These are phyloP conservation scores for Kwoniella europaea DNA, from an alignment of 768 basidiomycete genomes.

Conservation along the genomic window DNA sequence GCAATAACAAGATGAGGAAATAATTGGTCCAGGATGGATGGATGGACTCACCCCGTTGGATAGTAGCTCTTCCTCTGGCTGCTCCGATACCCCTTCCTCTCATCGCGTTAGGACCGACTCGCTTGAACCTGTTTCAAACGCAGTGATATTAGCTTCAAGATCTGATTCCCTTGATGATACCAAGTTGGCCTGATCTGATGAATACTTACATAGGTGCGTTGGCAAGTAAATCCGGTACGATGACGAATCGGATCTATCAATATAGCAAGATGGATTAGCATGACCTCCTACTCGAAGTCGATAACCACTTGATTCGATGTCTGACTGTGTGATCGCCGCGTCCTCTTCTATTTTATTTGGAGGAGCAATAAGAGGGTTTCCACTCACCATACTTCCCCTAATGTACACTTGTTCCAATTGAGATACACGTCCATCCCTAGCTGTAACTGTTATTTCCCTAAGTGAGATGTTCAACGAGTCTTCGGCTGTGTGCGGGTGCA, in stretches of 20 bases:
- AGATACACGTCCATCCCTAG: constrained; percentile 95
- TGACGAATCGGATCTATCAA: constrained; percentile 74
- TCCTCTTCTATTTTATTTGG: no score
- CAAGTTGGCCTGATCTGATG: no score
- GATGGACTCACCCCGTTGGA: constrained; percentile 82
- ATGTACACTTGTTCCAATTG: constrained; percentile 99
- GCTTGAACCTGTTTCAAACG: constrained; percentile 99
- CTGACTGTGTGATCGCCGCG: no score
- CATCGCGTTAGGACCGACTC: constrained; percentile 98
- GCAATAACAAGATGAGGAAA: no score
- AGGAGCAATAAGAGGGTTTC: no score
- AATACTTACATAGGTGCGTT: constrained; percentile 98
- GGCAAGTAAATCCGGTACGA: constrained; percentile 98
- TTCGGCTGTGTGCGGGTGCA: no score
- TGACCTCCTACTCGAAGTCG: neutral
- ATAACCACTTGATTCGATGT: no score
- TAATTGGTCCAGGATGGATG: neutral
- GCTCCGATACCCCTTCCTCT: constrained; percentile 98
- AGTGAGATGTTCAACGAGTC: constrained; percentile 97
- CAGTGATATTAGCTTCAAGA: no score
- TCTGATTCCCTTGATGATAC: no score
- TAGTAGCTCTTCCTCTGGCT: constrained; percentile 96
- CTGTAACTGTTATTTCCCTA: constrained; percentile 95
- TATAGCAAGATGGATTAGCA: neutral
- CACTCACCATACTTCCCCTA: constrained; percentile 85